phyloP scores from a whole-genome alignment of 257 asterid species.

The Thymus mandschuricus region DNA sequence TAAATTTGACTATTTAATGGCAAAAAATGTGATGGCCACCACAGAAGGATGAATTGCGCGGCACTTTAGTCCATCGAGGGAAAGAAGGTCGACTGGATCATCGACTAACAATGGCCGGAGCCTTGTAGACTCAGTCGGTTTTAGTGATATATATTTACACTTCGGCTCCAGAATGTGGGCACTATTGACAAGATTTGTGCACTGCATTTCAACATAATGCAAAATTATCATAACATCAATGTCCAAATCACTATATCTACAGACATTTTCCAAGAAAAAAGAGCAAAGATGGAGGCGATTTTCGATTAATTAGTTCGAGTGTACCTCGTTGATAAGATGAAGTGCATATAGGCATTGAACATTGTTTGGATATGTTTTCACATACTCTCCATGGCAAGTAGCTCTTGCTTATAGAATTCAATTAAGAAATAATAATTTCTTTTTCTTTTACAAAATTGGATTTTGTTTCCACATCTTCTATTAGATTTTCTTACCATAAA shows the following conservation, averaged over 20 bases:
- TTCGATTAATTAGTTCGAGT: background rate
- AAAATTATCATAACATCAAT: background rate
- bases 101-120: constrained; percentile 19
- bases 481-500: constrained; percentile 39
- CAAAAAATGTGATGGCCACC: too few relatives aligned
- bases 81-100: constrained; percentile 28
- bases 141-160: constrained; percentile 36
- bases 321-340: constrained; percentile 35
- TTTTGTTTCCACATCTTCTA: too few relatives aligned
- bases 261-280: too few relatives aligned
- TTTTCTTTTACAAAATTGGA: too few relatives aligned
- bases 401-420: constrained; percentile 41
- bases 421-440: too few relatives aligned
- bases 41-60: constrained; percentile 34
- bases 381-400: constrained; percentile 48
- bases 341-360: constrained; percentile 37
- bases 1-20: too few relatives aligned
- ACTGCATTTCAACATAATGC: constrained; percentile 32
- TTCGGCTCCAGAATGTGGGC: constrained; percentile 45
- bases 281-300: background rate
- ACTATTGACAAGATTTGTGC: background rate
- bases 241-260: background rate
- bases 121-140: constrained; percentile 11
- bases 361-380: constrained; percentile 43
- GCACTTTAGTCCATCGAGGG: constrained; percentile 33